phyloP scores from a whole-genome alignment of 2,329 filamentous ascomycete species.

The Helotiales sp. region DNA sequence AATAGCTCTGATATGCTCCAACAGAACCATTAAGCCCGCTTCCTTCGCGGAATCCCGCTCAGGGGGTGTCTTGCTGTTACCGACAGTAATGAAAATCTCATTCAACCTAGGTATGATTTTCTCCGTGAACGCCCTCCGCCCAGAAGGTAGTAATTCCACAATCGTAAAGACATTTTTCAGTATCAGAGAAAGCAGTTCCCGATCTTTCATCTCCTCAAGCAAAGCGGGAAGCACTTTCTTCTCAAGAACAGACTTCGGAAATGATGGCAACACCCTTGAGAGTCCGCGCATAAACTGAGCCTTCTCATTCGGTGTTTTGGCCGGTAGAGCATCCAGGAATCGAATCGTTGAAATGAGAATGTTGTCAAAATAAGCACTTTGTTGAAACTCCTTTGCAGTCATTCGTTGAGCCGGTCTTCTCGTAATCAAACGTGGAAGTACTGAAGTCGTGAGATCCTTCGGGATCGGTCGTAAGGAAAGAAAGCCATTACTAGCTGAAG shows the following conservation, averaged over 20 bases:
- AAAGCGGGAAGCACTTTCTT: conserved; percentile 91
- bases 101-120: conserved; percentile 84
- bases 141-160: conserved; percentile 75
- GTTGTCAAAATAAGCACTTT: conserved; percentile 96
- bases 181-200: conserved; percentile 81
- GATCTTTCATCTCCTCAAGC: conserved; percentile 92
- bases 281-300: conserved; percentile 88
- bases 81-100: conserved; percentile 75
- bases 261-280: conserved; percentile 84
- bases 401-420: conserved; percentile 85
- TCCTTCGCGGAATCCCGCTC: conserved; percentile 86
- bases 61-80: conserved; percentile 55
- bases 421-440: conserved; percentile 86
- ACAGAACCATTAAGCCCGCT: conserved; percentile 86
- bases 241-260: conserved; percentile 91
- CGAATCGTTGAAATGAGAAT: conserved; percentile 95
- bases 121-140: conserved; percentile 80
- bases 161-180: conserved; percentile 94
- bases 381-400: conserved; percentile 88
- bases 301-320: conserved; percentile 91
- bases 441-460: conserved; percentile 73
- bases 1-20: conserved; percentile 80
- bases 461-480: conserved; percentile 80
- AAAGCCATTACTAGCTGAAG: conserved; percentile 82
- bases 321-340: conserved; percentile 88